Percentiles rank a stretch among this genome's conserved stretches.
phyloP scores from a whole-genome alignment of 257 asterid species.

The Solanum habrochaites region DNA sequence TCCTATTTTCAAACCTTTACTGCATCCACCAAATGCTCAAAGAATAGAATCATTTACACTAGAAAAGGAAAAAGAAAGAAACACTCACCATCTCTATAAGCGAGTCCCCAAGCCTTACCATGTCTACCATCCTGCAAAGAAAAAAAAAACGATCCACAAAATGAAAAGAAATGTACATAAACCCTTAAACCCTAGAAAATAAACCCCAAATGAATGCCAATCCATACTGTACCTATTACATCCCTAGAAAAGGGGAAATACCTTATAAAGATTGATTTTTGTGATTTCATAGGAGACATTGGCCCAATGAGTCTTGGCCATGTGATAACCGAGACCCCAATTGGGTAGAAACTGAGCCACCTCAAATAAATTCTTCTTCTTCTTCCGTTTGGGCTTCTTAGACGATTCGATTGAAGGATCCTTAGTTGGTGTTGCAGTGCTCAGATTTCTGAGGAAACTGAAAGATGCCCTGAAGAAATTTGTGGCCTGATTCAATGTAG shows the following conservation, averaged over 20 bases:
- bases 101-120: constrained; percentile 98
- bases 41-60: neutral
- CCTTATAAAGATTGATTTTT: constrained; percentile 92
- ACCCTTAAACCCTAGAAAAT: constrained; percentile 1
- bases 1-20: neutral
- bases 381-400: constrained; percentile 49
- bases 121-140: constrained; percentile 78
- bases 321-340: constrained; percentile 91
- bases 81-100: constrained; percentile 59
- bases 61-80: neutral
- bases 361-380: constrained; percentile 90
- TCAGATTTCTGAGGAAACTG: constrained; percentile 36
- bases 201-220: neutral
- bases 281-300: constrained; percentile 75
- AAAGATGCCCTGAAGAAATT: constrained; percentile 25
- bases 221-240: neutral
- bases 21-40: neutral
- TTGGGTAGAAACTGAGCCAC: constrained; percentile 89
- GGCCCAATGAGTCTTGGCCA: constrained; percentile 90
- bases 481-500: constrained; percentile 23
- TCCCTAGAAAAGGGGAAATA: neutral
- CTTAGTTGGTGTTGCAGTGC: constrained; percentile 21
- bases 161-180: neutral
- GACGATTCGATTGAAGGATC: constrained; percentile 7
- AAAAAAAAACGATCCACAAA: neutral